Evolutionary conservation across 164 flowering plant species (phyloP), one percentile per base, ranked within the genome.

Genomic region (Macadamia integrifolia): DNA sequence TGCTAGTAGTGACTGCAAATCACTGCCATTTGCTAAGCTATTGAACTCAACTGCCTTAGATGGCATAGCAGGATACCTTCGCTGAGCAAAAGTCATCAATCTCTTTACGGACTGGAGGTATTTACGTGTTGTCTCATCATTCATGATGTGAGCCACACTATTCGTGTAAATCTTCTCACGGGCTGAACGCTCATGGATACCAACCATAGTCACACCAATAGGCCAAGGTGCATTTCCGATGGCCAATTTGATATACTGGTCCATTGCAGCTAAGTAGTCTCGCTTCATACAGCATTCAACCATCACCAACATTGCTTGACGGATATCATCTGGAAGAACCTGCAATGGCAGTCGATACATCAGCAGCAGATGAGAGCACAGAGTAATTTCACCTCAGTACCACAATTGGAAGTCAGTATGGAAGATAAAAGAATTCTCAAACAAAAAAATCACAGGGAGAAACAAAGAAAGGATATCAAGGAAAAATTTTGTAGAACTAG

Each of bases 191-290:
- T 95, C 99, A 32, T 95, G 99, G 75, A 95, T 95, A 75, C 98
- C 99, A 83, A 95, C 99, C 99, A 95, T 95, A 80, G 99, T 95
- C 23, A 95, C 99, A 79, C 99, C 99, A 78, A 95, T 95, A 55
- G 99, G 99, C 99, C 99, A 95, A 1, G 99, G 99, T 15, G 99
- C 99, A 80, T 95, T 95, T 42, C 99, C 98, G 50, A 95, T 95
- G 56, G 99, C 98, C 79, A 95, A 15, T 77, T 81, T 95, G 67
- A 95, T 95, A 65, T 95, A 95, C 53, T 92, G 96, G 74, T 91
- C 97, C 90, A 89, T 91, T 63, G 96, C 99, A 55, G 99, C 97
- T 48, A 88, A 81, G 76, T 95, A 95, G 72, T 95, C 96, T 63
- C 98, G 82, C 80, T 81, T 78, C 86, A 81, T 79, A 75, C 98